Base-by-base conservation (phyloP, 192 early-diverging fungal genomes). In the Rhizoclosmatium sp. region DNA sequence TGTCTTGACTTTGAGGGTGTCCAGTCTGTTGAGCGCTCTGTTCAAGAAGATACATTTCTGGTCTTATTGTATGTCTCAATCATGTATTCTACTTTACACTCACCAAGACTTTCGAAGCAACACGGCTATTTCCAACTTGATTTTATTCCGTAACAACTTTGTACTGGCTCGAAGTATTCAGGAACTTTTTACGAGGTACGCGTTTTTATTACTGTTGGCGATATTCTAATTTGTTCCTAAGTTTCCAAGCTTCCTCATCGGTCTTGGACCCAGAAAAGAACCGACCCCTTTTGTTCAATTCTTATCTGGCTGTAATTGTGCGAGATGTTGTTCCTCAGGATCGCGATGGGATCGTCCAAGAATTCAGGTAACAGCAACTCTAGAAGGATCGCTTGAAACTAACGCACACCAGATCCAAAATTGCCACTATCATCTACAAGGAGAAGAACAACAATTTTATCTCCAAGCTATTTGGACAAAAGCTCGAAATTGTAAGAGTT, bases 1-100 rank as follows among this genome's bases (percentile, higher is more conserved):
- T 19, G 45, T 44, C 39, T 77, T 14, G 75, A 77, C 42, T 77
- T 77, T 41, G 75, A 77, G 45, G 75, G 75, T 40, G 14, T 77
- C 12, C 65, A 61, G 39, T 75, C 71, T 16, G 69, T 66, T 70
- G 75, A 77, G 51, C 45, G 75, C 2, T 71, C 64, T 3, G 23
- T 21, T 70, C 65, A 77, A 54, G 75, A 77, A 70, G 75, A 77
- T 68, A 74, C 61, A 31, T 42, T 71, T n/a, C 75, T 77, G 7
- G 21, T 48, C n/a, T 7, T 77, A 7, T 70, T 77, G 54, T 56
- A 1, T 0, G 54, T 56, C 54, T 9, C 31, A 31, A 31, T 31
- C 31, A 31, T 31, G 31, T 31, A 31, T 31, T 31, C 31, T 31
- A 31, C 31, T 31, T 31, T 31, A 0, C 31, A 56, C 19, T 56